Conservation (phyloP, 78 protist genomes). For the Mantamonas sphyraenae region DNA sequence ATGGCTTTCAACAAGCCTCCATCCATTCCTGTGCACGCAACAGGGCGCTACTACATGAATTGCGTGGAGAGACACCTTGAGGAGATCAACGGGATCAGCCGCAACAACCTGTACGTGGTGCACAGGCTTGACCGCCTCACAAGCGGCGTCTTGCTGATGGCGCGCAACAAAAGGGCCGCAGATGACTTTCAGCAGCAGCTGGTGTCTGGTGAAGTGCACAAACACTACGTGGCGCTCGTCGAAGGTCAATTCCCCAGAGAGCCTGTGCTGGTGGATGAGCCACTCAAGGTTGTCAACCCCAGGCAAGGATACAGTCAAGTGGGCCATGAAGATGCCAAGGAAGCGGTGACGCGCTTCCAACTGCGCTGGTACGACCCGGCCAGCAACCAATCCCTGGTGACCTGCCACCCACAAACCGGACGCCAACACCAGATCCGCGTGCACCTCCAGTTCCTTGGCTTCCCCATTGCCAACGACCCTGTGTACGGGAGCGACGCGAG, state of each 20-base stretch:
- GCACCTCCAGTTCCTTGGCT: conserved; percentile 60
- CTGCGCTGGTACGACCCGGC: conserved; percentile 6
- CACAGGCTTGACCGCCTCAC: conserved; percentile 76
- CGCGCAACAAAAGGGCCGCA: conserved; percentile 22
- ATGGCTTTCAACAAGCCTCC: conserved; percentile 76
- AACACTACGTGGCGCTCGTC: conserved; percentile 66
- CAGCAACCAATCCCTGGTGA: conserved; percentile 17
- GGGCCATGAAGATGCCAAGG: conserved; percentile 25
- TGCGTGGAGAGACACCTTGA: background rate
- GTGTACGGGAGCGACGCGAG: conserved; percentile 19
- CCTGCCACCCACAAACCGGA: conserved; percentile 70
- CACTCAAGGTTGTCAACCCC: background rate
- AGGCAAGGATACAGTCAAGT: conserved; percentile 35
- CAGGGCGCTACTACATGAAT: background rate
- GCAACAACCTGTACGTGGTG: conserved; percentile 7
- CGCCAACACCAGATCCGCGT: conserved; percentile 86
- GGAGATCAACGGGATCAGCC: background rate
- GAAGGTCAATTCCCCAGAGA: conserved; percentile 44
- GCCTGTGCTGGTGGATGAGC: conserved; percentile 18
- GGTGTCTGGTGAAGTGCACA: conserved; percentile 24
- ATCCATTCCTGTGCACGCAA: conserved; percentile 31
- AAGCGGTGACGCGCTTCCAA: conserved; percentile 25
- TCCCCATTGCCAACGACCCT: conserved; percentile 76
- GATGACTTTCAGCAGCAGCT: too few relatives aligned
- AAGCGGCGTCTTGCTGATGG: conserved; percentile 63